These are phyloP conservation scores for Albugo candida DNA, from an alignment of 352 stramenopile species.

Conservation along the genomic window DNA sequence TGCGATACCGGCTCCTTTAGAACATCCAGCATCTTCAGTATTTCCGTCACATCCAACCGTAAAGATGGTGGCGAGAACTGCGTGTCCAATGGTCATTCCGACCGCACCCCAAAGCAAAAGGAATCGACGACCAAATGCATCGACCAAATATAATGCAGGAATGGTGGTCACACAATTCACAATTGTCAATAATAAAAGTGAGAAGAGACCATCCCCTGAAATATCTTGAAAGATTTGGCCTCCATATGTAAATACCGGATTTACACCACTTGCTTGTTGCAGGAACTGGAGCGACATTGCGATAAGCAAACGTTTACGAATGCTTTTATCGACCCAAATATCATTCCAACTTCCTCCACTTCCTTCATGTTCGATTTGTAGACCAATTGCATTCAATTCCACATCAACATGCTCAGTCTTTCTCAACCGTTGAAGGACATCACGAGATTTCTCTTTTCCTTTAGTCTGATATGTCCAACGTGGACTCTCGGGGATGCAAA, in stretches of 20 bases:
- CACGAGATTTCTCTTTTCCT: slow-evolving; percentile 12
- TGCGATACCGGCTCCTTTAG: slow-evolving; percentile 13
- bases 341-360: slow-evolving; percentile 12
- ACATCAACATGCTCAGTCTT: slow-evolving; percentile 12
- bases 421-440: slow-evolving; percentile 13
- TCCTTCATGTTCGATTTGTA: slow-evolving; percentile 18
- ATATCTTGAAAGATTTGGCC: slow-evolving; percentile 22
- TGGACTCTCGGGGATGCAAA: slow-evolving; percentile 25
- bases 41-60: slow-evolving; percentile 11
- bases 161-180: slow-evolving; percentile 23
- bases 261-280: slow-evolving; percentile 24
- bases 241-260: slow-evolving; percentile 18
- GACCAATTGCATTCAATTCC: slow-evolving; percentile 24
- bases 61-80: slow-evolving; percentile 17
- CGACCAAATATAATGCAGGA: slow-evolving; percentile 20
- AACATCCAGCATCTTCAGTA: slow-evolving; percentile 6
- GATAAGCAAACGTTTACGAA: slow-evolving; percentile 15
- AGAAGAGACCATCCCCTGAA: slow-evolving; percentile 13
- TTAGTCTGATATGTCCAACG: slow-evolving; percentile 26
- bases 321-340: slow-evolving; percentile 9
- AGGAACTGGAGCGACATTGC: slow-evolving; percentile 18
- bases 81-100: slow-evolving; percentile 24
- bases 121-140: slow-evolving; percentile 15
- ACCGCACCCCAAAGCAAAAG: slow-evolving; percentile 18
- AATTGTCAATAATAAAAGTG: slow-evolving; percentile 15